A percentile compares a stretch with the other conserved stretches of the same genome.
Conservation (phyloP, 306 rosid species). For the Glycine tomentella region DNA sequence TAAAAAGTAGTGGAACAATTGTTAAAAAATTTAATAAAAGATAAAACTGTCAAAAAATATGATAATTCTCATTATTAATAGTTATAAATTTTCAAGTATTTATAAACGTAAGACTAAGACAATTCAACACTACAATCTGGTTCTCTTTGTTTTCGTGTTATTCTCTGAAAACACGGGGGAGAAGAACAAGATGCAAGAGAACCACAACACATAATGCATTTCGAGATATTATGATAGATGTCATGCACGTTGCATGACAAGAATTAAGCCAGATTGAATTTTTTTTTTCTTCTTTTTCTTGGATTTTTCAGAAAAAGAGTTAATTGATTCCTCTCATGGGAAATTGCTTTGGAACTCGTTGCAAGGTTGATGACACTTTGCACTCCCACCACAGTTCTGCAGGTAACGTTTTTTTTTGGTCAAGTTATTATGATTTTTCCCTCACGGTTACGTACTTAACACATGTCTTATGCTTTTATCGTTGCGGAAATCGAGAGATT, state of each 20-base stretch:
- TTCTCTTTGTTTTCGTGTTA: constrained; percentile 45
- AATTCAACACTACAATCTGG: constrained; percentile 15
- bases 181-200: constrained; percentile 45
- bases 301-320: constrained; percentile 12
- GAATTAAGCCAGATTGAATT: neutral
- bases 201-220: neutral
- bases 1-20: no score
- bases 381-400: constrained; percentile 10
- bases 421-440: neutral
- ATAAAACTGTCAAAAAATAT: no score
- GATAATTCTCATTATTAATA: no score
- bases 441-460: neutral
- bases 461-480: neutral
- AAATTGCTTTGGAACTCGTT: constrained; percentile 52
- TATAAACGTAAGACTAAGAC: neutral
- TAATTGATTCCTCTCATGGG: constrained; percentile 47
- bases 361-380: constrained; percentile 38
- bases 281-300: neutral
- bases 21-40: no score
- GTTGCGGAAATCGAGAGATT: neutral
- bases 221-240: neutral
- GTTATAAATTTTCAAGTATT: no score
- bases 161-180: constrained; percentile 46
- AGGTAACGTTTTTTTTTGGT: constrained; percentile 11
- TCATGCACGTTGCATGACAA: constrained; percentile 16